Percentiles rank a stretch among this genome's conserved stretches.
phyloP scores from a whole-genome alignment of 2,329 filamentous ascomycete genomes.

The Neonectria hederae region DNA sequence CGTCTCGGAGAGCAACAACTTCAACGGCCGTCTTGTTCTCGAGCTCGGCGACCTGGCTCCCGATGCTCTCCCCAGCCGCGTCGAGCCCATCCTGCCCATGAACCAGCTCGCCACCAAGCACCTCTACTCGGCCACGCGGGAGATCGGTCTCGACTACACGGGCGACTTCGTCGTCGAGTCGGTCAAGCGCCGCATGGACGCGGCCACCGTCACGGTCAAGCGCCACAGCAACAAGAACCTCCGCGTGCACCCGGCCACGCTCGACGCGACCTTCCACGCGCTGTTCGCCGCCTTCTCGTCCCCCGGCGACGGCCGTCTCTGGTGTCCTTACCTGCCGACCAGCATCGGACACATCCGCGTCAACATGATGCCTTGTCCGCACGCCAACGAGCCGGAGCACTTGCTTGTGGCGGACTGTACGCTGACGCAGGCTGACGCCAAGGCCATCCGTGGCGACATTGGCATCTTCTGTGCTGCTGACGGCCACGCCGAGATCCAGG shows the following conservation, averaged over 20 bases:
- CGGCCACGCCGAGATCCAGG: background rate
- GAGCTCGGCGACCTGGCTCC: constrained; percentile 11
- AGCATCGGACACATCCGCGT: constrained; percentile 7
- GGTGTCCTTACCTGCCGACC: constrained; percentile 1
- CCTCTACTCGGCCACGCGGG: background rate
- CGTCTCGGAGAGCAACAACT: constrained; percentile 1
- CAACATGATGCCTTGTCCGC: background rate
- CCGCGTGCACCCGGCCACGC: constrained; percentile 21
- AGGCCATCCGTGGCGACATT: background rate
- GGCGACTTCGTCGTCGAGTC: constrained; percentile 10
- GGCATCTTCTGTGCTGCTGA: background rate
- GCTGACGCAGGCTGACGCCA: background rate
- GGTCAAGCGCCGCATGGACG: constrained; percentile 20
- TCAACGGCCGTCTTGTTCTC: background rate
- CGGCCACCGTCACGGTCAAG: background rate
- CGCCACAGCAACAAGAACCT: constrained; percentile 6
- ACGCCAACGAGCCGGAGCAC: background rate
- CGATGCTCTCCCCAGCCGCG: constrained; percentile 5
- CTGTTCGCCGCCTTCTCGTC: constrained; percentile 6
- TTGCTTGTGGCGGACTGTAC: background rate
- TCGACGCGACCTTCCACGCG: constrained; percentile 4
- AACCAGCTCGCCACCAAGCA: constrained; percentile 1
- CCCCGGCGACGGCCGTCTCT: constrained; percentile 4
- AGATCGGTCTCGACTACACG: constrained; percentile 9
- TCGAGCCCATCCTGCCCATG: background rate